Conservation (phyloP, 2,329 filamentous ascomycete species). For the Amesomyces nigricolor region DNA sequence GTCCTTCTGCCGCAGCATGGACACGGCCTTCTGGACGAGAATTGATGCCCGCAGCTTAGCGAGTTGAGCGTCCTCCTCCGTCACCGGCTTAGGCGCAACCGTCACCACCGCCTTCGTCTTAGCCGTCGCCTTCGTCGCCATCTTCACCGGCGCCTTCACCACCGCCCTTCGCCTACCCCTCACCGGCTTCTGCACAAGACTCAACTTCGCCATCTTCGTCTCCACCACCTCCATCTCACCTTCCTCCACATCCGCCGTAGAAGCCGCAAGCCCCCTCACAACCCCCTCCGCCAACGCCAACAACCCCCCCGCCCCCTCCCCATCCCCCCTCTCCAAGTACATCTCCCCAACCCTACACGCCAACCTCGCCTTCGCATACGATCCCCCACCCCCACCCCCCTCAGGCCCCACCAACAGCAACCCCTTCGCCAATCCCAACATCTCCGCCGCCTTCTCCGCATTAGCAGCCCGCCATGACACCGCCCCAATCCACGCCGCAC, state of each 20-base stretch:
- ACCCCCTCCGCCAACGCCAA: conserved; percentile 46
- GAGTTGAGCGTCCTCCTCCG: conserved; percentile 31
- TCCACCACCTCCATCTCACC: conserved; percentile 30
- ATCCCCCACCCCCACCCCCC: conserved; percentile 16
- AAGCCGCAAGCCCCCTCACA: conserved; percentile 33
- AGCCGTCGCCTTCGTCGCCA: conserved; percentile 20
- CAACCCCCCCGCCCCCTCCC: conserved; percentile 40
- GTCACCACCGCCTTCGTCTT: conserved; percentile 26
- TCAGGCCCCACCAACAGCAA: conserved; percentile 39
- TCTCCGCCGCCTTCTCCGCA: conserved; percentile 50
- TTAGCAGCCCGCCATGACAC: conserved; percentile 55
- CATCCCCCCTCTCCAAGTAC: conserved; percentile 44
- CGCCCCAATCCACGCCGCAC: conserved; percentile 49
- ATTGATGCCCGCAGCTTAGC: conserved; percentile 37
- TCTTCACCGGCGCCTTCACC: conserved; percentile 28
- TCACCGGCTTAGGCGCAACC: conserved; percentile 24
- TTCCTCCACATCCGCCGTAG: not conserved
- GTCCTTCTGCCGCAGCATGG: conserved; percentile 45
- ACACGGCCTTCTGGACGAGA: conserved; percentile 40
- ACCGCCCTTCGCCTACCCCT: conserved; percentile 26
- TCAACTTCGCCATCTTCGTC: conserved; percentile 33
- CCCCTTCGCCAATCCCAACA: conserved; percentile 49
- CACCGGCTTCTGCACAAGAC: conserved; percentile 31
- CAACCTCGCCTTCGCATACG: conserved; percentile 41
- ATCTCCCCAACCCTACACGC: conserved; percentile 53